Conservation (phyloP, 345 rosid species). For the Corymbia maculata region DNA sequence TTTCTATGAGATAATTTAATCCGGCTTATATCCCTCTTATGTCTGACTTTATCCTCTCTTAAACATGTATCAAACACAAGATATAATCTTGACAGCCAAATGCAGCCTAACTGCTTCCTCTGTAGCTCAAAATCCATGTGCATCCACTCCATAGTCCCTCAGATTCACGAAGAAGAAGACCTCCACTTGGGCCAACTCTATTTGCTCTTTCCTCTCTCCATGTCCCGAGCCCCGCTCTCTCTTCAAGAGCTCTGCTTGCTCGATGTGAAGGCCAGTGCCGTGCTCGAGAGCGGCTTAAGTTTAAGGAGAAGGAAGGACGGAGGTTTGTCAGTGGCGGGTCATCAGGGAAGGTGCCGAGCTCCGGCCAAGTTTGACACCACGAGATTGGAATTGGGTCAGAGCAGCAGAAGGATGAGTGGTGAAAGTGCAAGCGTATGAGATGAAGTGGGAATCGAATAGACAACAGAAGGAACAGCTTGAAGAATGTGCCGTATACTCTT, state of each 20-base stretch:
- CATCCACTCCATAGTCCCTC: not conserved
- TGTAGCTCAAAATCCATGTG: not conserved
- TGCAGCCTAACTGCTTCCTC: not conserved
- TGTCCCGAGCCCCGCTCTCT: constrained; percentile 1
- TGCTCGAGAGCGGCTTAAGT: not conserved
- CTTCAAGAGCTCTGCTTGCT: not conserved
- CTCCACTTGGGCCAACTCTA: constrained; percentile 21
- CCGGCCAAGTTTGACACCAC: not conserved
- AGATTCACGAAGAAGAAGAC: not conserved
- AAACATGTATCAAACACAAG: no score
- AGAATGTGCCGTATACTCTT: not conserved
- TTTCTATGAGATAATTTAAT: no score
- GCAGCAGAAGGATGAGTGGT: not conserved
- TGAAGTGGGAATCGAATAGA: not conserved
- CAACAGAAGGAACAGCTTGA: not conserved
- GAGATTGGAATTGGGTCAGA: not conserved
- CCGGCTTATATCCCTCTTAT: no score
- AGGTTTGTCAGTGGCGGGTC: not conserved
- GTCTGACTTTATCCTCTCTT: no score
- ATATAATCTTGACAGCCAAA: no score
- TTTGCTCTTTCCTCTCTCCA: constrained; percentile 54
- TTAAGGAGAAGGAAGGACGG: not conserved
- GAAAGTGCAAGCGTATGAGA: not conserved
- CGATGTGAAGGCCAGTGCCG: not conserved
- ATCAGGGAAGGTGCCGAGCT: not conserved